phyloP scores from a whole-genome alignment of 495 filamentous ascomycete genomes.

The Thozetella sp. region DNA sequence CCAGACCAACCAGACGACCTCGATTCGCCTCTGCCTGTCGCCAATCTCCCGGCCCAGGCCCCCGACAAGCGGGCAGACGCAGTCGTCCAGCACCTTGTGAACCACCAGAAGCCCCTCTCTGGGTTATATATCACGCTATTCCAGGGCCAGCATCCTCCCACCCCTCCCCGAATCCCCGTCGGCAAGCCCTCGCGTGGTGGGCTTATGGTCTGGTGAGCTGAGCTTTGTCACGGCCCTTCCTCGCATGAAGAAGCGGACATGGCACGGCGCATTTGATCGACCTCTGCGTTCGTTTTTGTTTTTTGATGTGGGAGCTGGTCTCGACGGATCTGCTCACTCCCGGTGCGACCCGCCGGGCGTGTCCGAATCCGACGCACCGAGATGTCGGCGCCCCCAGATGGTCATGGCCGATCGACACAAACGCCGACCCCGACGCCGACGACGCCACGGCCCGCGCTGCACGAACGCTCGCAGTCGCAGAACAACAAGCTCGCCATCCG shows the following conservation, averaged over 20 bases:
- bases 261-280: conserved; percentile 26
- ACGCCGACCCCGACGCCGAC: background rate
- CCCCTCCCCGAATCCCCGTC: background rate
- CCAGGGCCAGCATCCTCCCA: background rate
- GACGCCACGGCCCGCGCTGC: conserved; percentile 34
- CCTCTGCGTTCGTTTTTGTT: too few relatives aligned
- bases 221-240: conserved; percentile 4
- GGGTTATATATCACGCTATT: background rate
- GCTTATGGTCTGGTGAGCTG: too few relatives aligned
- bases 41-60: background rate
- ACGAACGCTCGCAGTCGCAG: conserved; percentile 57
- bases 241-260: conserved; percentile 33
- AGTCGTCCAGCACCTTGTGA: background rate
- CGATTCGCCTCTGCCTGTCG: background rate
- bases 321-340: conserved; percentile 21
- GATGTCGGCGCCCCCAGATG: conserved; percentile 34
- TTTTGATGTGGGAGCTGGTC: conserved; percentile 20
- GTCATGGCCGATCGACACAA: conserved; percentile 33
- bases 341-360: conserved; percentile 25
- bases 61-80: background rate
- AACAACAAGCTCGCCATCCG: conserved; percentile 52
- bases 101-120: background rate
- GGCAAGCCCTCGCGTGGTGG: background rate
- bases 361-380: conserved; percentile 19
- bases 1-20: background rate